Conservation (phyloP, 306 rosid species). For the Boehmeria nivea region DNA sequence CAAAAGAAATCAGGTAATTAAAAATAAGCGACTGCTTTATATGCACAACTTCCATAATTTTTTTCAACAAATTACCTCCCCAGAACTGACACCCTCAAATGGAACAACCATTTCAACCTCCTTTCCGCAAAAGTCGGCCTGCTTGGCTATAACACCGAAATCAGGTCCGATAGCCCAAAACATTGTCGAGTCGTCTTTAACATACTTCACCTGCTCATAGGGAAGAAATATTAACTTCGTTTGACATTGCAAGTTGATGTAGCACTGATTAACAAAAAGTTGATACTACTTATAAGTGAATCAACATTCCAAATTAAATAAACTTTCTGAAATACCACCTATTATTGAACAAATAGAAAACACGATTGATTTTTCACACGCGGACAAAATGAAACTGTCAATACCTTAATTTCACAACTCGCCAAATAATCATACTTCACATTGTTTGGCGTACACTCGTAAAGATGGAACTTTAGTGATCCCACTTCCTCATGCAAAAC, state of each 20-base stretch:
- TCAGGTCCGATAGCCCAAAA: conserved; percentile 87
- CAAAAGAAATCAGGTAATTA: neutral
- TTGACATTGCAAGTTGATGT: too few species aligned
- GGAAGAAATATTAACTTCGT: conserved; percentile 14
- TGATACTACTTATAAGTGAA: too few species aligned
- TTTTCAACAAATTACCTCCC: conserved; percentile 54
- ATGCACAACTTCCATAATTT: neutral
- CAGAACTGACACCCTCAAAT: conserved; percentile 68
- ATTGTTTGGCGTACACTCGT: conserved; percentile 50
- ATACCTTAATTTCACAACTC: conserved; percentile 91
- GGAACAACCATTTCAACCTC: conserved; percentile 95
- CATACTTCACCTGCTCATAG: conserved; percentile 77
- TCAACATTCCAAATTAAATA: too few species aligned
- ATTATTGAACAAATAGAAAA: too few species aligned
- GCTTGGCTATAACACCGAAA: conserved; percentile 76
- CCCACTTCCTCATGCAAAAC: conserved; percentile 77
- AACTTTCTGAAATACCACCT: too few species aligned
- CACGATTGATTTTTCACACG: conserved; percentile 12
- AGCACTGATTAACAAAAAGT: too few species aligned
- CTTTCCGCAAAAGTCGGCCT: conserved; percentile 54
- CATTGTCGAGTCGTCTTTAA: conserved; percentile 82
- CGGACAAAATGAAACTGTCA: neutral
- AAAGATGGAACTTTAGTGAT: conserved; percentile 68
- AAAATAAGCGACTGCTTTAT: neutral
- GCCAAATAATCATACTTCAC: conserved; percentile 84